Base-by-base conservation (phyloP, 169 alveolate genomes). In the Plasmodium vivax region DNA sequence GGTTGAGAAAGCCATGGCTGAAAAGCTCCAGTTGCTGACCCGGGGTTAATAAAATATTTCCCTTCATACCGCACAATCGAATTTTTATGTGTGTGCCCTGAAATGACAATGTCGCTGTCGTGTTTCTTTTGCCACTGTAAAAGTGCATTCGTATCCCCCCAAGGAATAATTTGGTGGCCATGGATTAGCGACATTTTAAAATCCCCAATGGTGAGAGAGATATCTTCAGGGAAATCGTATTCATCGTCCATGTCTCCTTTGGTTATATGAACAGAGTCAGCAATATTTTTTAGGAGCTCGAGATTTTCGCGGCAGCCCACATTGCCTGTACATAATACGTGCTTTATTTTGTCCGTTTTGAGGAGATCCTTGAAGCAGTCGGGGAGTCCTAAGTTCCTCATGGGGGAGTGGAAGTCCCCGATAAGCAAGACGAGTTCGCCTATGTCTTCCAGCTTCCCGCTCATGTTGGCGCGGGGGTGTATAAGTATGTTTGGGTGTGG, bases 21-120 rank as follows among this genome's bases (percentile, higher is more conserved):
- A 93, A 97, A 98, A 36, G 99, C 98, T 4, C 99, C 99, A 30
- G 99, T 98, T 23, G 98, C 98, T 30, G 99, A 95, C 3, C 99
- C 99, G 14, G 99, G 99, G 95, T 98, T 98, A 73, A 98, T 96
- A 85, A 98, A 98, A 91, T 97, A 97, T 96, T 98, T 98, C 41
- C 98, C 99, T 82, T 97, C 98, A 43, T 95, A 92, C 79, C 96
- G 96, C 30, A 96, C 96, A 9, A 98, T 95, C 77, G 95, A 96
- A 74, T 97, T 95, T 82, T 96, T 93, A 93, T 98, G 99, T 79
- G 98, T 98, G 91, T 98, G 99, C 34, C 99, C 99, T 38, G 96
- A 95, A 51, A 98, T 96, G 73, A 98, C 95, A 73, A 98, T 97
- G 93, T 98, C 99, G 81, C 98, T 96, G 72, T 96, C 98, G 93